Conservation (phyloP, 2,329 filamentous ascomycete genomes). For the Claviceps quebecensis region DNA sequence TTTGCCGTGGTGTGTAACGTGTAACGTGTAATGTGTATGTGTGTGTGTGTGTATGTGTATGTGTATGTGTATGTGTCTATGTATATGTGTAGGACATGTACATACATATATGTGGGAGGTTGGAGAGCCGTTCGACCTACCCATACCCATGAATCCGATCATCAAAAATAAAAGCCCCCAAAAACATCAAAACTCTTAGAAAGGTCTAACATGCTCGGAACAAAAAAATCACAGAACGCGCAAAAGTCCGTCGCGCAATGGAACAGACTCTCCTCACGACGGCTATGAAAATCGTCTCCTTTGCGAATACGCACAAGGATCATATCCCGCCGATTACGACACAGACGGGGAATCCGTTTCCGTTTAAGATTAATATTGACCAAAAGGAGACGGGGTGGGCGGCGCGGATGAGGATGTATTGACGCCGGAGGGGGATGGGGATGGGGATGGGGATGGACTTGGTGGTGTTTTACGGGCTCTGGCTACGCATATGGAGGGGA, state of each 20-base stretch:
- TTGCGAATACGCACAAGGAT: slow-evolving; percentile 79
- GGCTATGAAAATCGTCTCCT: slow-evolving; percentile 77
- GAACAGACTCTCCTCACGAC: slow-evolving; percentile 77
- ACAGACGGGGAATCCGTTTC: slow-evolving; percentile 86
- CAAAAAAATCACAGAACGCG: slow-evolving; percentile 45
- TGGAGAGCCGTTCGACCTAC: too few species aligned
- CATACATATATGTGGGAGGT: too few species aligned
- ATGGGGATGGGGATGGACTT: too few species aligned
- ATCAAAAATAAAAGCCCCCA: not conserved
- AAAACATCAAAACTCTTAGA: not conserved
- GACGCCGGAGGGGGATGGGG: not conserved
- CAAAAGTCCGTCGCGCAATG: slow-evolving; percentile 82
- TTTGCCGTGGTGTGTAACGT: too few species aligned
- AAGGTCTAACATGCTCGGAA: too few species aligned
- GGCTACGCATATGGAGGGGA: too few species aligned
- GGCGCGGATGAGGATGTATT: slow-evolving; percentile 64
- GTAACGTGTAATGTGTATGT: too few species aligned
- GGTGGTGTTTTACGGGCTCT: too few species aligned
- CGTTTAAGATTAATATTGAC: slow-evolving; percentile 83
- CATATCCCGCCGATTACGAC: slow-evolving; percentile 97
- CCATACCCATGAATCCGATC: not conserved
- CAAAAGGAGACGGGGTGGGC: slow-evolving; percentile 67
- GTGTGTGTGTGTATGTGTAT: too few species aligned
- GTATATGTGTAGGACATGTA: too few species aligned
- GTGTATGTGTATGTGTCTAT: too few species aligned